Percentiles rank a stretch among this genome's conserved stretches.
Evolutionary conservation across 2,329 filamentous ascomycete genomes (phyloP).

Genomic region (Alternaria brassicae): DNA sequence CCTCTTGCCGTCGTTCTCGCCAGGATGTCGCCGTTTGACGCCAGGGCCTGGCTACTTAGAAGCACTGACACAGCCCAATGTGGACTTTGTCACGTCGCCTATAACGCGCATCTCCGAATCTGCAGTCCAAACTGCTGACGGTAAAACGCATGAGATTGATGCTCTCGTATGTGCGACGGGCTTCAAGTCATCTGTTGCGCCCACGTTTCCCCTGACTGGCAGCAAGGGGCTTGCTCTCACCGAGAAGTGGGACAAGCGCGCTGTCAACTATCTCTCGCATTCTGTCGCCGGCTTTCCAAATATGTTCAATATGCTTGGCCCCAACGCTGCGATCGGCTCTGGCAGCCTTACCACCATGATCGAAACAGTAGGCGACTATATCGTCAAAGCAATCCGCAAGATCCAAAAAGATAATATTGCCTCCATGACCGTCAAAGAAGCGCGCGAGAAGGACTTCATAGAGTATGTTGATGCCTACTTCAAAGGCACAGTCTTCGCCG

Average conservation of each 20-base stretch:
- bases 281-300: constrained; percentile 48
- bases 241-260: constrained; percentile 46
- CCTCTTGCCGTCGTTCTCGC: constrained; percentile 53
- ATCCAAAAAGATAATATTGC: constrained; percentile 54
- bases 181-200: constrained; percentile 50
- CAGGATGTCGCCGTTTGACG: constrained; percentile 58
- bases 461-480: constrained; percentile 46
- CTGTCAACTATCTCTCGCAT: constrained; percentile 42
- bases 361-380: constrained; percentile 50
- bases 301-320: constrained; percentile 53
- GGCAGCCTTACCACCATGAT: constrained; percentile 54
- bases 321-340: constrained; percentile 52
- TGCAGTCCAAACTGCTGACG: constrained; percentile 53
- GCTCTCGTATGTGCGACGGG: constrained; percentile 56
- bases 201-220: constrained; percentile 51
- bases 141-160: constrained; percentile 50
- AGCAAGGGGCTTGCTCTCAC: constrained; percentile 37
- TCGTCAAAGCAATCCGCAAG: constrained; percentile 51
- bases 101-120: constrained; percentile 48
- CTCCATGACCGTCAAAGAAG: constrained; percentile 41
- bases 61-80: constrained; percentile 53
- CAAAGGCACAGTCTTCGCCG: constrained; percentile 41
- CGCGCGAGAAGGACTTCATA: constrained; percentile 39
- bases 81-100: constrained; percentile 44
- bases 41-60: constrained; percentile 62